These are phyloP conservation scores for Ophiocordyceps sinensis DNA, from an alignment of 2,329 filamentous ascomycete genomes.

Conservation along the genomic window DNA sequence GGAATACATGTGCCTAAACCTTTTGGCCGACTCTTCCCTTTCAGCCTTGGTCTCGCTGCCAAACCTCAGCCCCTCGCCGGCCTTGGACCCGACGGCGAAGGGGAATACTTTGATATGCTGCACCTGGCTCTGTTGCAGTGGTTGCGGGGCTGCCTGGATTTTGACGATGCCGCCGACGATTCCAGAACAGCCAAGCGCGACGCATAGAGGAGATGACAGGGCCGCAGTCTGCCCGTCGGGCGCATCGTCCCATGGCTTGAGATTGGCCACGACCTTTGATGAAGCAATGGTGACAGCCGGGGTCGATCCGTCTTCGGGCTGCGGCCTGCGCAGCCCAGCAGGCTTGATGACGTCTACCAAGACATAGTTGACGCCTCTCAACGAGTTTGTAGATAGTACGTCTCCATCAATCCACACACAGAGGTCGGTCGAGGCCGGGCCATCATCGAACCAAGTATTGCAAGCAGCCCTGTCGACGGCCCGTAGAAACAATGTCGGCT, in stretches of 20 bases:
- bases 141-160: conserved; percentile 66
- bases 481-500: conserved; percentile 60
- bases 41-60: conserved; percentile 77
- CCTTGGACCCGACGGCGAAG: conserved; percentile 47
- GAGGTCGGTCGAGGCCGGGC: conserved; percentile 40
- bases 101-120: conserved; percentile 65
- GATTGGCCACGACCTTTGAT: conserved; percentile 56
- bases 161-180: conserved; percentile 79
- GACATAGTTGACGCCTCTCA: conserved; percentile 65
- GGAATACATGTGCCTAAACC: conserved; percentile 58
- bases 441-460: conserved; percentile 66
- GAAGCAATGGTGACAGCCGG: conserved; percentile 27
- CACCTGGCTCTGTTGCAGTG: conserved; percentile 51
- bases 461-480: conserved; percentile 59
- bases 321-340: conserved; percentile 57
- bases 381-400: conserved; percentile 52
- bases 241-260: conserved; percentile 72
- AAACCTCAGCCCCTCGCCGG: conserved; percentile 60
- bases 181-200: conserved; percentile 53
- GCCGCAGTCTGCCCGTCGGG: conserved; percentile 70
- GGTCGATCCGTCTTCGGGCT: conserved; percentile 51
- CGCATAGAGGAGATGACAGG: conserved; percentile 64
- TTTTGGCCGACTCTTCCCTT: conserved; percentile 60
- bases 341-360: conserved; percentile 79
- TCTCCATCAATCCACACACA: conserved; percentile 80